These are phyloP conservation scores for Omphalea diandra DNA, from an alignment of 441 rosid species.

Conservation along the genomic window DNA sequence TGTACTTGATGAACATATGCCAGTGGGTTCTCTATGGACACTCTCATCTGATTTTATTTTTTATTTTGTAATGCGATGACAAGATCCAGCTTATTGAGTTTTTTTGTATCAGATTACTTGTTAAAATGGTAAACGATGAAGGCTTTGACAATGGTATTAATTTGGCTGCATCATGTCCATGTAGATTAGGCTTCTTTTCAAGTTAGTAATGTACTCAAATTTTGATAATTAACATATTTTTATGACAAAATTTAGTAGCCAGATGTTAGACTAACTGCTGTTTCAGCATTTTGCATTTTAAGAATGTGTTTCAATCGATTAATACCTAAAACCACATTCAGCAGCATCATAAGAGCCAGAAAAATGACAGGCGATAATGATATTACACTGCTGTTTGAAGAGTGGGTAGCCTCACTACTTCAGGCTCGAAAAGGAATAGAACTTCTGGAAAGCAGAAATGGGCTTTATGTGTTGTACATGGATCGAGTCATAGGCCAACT, in stretches of 20 bases:
- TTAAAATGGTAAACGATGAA: slow-evolving; percentile 45
- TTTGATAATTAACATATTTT: neutral
- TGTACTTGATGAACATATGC: no score
- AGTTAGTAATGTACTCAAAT: neutral
- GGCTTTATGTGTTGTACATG: slow-evolving; percentile 70
- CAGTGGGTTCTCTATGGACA: neutral
- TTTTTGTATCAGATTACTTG: slow-evolving; percentile 61
- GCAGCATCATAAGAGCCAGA: neutral
- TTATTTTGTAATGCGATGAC: slow-evolving; percentile 24
- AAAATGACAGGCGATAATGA: slow-evolving; percentile 8
- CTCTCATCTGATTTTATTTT: neutral
- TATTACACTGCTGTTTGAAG: slow-evolving; percentile 63
- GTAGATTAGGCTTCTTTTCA: neutral
- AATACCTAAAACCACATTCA: neutral
- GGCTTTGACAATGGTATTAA: slow-evolving; percentile 56
- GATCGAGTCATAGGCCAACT: slow-evolving; percentile 72
- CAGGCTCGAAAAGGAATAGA: slow-evolving; percentile 63
- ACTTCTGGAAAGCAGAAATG: slow-evolving; percentile 70
- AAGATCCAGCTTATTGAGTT: slow-evolving; percentile 89
- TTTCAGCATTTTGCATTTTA: neutral
- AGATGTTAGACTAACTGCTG: neutral
- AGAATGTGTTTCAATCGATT: neutral
- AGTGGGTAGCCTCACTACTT: slow-evolving; percentile 63
- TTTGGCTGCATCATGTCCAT: neutral
- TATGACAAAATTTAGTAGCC: neutral